Evolutionary conservation across 495 filamentous ascomycete species (phyloP).

Genomic region (Trichoderma erinaceum): DNA sequence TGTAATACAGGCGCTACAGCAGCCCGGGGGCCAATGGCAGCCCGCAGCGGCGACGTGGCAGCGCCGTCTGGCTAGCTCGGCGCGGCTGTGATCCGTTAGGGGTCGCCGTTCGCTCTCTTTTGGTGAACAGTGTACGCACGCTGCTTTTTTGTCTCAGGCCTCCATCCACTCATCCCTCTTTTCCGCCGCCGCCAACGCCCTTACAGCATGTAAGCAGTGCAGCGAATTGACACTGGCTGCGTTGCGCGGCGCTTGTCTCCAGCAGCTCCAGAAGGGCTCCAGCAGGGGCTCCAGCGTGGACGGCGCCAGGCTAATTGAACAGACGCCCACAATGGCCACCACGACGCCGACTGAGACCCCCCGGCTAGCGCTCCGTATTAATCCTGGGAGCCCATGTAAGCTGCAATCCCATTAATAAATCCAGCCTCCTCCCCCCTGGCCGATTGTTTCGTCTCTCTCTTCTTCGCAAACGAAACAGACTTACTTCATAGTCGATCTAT

Average conservation of each 20-base stretch:
- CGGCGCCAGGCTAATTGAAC: background rate
- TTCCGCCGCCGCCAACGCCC: background rate
- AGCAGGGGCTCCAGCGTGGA: background rate
- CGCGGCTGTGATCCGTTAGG: conserved; percentile 9
- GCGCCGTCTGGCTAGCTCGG: background rate
- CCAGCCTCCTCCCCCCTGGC: conserved; percentile 13
- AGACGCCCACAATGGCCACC: background rate
- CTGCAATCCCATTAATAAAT: background rate
- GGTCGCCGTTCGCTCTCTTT: background rate
- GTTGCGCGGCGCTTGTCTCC: background rate
- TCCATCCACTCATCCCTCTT: background rate
- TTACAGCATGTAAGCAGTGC: background rate
- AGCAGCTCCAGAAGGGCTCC: too few relatives aligned
- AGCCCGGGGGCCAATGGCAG: conserved; percentile 1
- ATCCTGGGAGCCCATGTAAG: background rate
- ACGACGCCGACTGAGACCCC: background rate
- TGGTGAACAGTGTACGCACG: background rate
- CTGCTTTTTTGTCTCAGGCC: background rate
- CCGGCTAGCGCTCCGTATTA: conserved; percentile 8
- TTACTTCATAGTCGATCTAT: background rate
- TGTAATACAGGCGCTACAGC: conserved; percentile 8
- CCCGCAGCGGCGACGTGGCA: conserved; percentile 6
- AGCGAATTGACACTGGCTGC: background rate
- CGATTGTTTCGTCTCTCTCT: conserved; percentile 18
- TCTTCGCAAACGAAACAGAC: conserved; percentile 1